Conservation (phyloP, 139 green algal genomes). For the Chlorella sp. region DNA sequence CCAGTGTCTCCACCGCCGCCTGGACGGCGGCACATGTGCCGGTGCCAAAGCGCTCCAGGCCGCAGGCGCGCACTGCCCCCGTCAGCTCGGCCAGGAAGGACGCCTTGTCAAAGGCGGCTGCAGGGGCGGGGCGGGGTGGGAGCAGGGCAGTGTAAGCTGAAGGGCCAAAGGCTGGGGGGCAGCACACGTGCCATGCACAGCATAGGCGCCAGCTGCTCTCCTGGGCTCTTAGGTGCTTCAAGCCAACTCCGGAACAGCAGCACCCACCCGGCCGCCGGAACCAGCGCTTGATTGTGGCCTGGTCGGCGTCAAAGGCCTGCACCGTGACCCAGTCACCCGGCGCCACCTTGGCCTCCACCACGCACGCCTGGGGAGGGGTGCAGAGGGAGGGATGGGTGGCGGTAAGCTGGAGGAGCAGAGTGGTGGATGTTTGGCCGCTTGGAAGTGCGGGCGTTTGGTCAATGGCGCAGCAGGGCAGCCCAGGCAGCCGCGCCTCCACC, state of each 20-base stretch:
- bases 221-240: too few species aligned
- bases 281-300: not conserved
- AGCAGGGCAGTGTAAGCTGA: not conserved
- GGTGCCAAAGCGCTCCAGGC: not conserved
- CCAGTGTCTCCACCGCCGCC: not conserved
- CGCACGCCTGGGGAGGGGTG: not conserved
- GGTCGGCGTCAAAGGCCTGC: not conserved
- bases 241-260: too few species aligned
- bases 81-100: constrained; percentile 3
- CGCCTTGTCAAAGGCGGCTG: not conserved
- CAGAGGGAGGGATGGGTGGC: too few species aligned
- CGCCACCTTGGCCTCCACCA: constrained; percentile 5
- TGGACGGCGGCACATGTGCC: not conserved
- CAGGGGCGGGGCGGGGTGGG: not conserved
- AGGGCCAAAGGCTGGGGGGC: not conserved
- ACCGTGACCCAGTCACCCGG: constrained; percentile 2
- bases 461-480: too few species aligned
- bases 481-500: too few species aligned
- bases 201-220: too few species aligned
- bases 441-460: too few species aligned
- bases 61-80: not conserved
- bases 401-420: too few species aligned
- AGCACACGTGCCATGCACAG: not conserved
- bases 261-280: not conserved
- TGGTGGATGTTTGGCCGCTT: too few species aligned